Evolutionary conservation across 2,329 filamentous ascomycete species (phyloP), one percentile per base, ranked within the genome.

Genomic region (Keithomyces neogunnii): DNA sequence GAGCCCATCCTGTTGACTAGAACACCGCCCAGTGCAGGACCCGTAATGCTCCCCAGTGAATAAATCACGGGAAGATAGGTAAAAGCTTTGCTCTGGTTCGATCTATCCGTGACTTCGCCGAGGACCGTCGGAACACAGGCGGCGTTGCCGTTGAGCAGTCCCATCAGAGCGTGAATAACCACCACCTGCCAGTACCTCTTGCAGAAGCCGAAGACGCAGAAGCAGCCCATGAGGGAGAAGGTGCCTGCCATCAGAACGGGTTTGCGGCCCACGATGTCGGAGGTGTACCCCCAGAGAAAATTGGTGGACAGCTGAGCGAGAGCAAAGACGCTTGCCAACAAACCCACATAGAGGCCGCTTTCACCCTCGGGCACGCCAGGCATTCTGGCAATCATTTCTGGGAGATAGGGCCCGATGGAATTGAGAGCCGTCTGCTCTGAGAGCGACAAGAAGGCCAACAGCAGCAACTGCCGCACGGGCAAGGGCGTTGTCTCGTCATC

Each of bases 51-150:
- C 19, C 93, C 93, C 35, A 99, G 75, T 3, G 92, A 92, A 68
- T 99, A 99, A n/a, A 97, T 85, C 39, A 97, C 86, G 0, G 93
- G 93, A 42, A 99, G 74, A 72, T 96, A 99, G 2, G 88, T 93
- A 62, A 99, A 99, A 0, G 90, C 93, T 49, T 81, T 80, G 62
- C 89, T 93, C 74, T 99, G 93, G 66, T 99, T 99, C 56, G 86
- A 93, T 50, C 89, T 83, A 64, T 97, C 91, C 2, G 93, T 99
- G 49, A 99, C 86, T 67, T 99, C 93, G 40, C 93, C 93, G 47
- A 99, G 69, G 47, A 92, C 95, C 0, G 93, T 96, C 6, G 89
- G 92, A 11, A 99, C 90, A 10, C 96, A 85, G 4, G 89, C 92
- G 32, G 93, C 90, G 62, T 99, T 99, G 49, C 93, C 93, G 66